Percentiles rank a stretch among this genome's conserved stretches.
These are phyloP conservation scores for Beta corolliflora DNA, from an alignment of 179 eudicot species.

Conservation along the genomic window DNA sequence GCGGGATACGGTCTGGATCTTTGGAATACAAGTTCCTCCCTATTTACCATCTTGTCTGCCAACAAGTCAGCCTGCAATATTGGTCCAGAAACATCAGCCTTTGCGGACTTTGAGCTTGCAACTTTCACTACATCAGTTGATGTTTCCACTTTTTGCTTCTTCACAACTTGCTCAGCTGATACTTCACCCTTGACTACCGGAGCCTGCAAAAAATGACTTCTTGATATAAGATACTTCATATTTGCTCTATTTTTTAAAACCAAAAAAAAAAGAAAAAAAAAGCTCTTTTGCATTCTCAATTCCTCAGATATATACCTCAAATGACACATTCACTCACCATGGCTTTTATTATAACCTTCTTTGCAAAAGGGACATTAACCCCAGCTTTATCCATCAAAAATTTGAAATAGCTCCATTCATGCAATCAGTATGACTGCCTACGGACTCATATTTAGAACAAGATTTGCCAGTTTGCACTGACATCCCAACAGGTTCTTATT, in stretches of 20 bases:
- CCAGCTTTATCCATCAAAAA: neutral
- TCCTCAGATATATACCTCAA: neutral
- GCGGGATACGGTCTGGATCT: conserved; percentile 35
- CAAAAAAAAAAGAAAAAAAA: neutral
- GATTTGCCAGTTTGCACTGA: neutral
- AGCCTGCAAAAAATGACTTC: conserved; percentile 51
- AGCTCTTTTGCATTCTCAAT: neutral
- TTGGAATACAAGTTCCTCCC: conserved; percentile 35
- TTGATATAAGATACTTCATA: conserved; percentile 10
- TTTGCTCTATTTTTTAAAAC: neutral
- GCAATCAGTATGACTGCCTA: neutral
- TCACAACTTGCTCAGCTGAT: conserved; percentile 46
- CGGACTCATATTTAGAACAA: neutral
- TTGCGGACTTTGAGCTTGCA: conserved; percentile 39
- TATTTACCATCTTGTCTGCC: conserved; percentile 34
- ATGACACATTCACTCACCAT: neutral
- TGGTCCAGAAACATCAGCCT: conserved; percentile 32
- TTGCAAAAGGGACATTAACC: neutral
- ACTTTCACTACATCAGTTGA: conserved; percentile 40
- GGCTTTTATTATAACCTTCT: neutral
- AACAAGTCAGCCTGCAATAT: conserved; percentile 38
- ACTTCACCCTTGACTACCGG: conserved; percentile 56
- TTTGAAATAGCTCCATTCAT: neutral
- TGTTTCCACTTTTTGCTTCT: conserved; percentile 54
- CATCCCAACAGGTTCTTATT: neutral